A percentile compares a stretch with the other conserved stretches of the same genome.
These are phyloP conservation scores for Scheffersomyces titani DNA, from an alignment of 1,139 yeast species.

Conservation along the genomic window DNA sequence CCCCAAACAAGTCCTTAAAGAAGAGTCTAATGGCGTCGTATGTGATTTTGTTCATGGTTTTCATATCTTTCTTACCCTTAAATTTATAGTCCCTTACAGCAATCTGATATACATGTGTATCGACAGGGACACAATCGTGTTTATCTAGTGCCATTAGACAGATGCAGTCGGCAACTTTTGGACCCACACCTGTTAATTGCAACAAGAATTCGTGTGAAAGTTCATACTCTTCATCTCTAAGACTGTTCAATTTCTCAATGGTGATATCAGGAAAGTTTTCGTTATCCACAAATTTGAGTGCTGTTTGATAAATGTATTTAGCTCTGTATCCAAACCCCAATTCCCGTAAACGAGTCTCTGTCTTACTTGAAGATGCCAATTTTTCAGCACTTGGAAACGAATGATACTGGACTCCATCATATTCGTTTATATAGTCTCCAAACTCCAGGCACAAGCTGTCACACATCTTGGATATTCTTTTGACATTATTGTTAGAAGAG, in stretches of 20 bases:
- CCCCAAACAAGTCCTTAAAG: conserved; percentile 77
- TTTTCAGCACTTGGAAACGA: conserved; percentile 72
- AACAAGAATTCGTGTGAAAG: conserved; percentile 66
- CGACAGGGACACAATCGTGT: conserved; percentile 90
- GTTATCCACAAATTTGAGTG: conserved; percentile 42
- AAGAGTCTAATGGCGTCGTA: conserved; percentile 62
- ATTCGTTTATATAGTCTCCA: conserved; percentile 61
- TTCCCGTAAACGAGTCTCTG: conserved; percentile 49
- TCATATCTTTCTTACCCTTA: conserved; percentile 46
- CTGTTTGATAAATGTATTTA: conserved; percentile 80
- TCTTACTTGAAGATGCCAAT: conserved; percentile 34
- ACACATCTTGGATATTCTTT: conserved; percentile 92
- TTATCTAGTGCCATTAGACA: conserved; percentile 90
- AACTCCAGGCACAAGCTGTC: conserved; percentile 71
- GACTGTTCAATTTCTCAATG: conserved; percentile 27
- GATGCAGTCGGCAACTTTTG: conserved; percentile 93
- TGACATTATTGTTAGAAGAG: conserved; percentile 93
- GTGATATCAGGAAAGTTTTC: conserved; percentile 38
- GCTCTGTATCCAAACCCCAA: conserved; percentile 94
- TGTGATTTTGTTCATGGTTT: conserved; percentile 57
- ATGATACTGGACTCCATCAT: conserved; percentile 61
- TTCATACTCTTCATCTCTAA: conserved; percentile 50
- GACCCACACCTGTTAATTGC: conserved; percentile 87
- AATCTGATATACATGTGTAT: conserved; percentile 93
- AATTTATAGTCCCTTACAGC: conserved; percentile 80